Conservation (phyloP, 2,329 filamentous ascomycete species). For the Lasiodiplodia citricola region DNA sequence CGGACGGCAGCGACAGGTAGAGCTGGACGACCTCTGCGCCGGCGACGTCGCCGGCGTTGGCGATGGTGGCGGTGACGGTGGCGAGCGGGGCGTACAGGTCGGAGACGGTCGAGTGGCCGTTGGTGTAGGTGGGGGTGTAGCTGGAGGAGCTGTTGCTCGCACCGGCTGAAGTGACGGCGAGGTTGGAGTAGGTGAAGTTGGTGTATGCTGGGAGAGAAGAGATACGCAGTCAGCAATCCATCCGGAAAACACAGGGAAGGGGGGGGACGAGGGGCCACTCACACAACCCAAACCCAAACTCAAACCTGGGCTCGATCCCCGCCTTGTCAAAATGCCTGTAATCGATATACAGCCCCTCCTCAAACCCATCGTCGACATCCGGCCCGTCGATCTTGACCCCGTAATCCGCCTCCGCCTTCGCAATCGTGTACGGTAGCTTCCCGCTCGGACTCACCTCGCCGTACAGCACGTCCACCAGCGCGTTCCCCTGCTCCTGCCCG, state of each 20-base stretch:
- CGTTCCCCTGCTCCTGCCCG: slow-evolving; percentile 54
- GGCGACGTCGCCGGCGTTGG: slow-evolving; percentile 41
- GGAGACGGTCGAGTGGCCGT: background rate
- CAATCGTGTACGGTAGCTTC: slow-evolving; percentile 61
- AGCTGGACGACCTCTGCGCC: slow-evolving; percentile 48
- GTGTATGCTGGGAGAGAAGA: slow-evolving; percentile 41
- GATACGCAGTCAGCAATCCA: background rate
- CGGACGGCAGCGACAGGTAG: slow-evolving; percentile 42
- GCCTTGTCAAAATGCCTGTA: slow-evolving; percentile 51
- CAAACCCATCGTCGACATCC: slow-evolving; percentile 39
- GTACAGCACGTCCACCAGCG: slow-evolving; percentile 65
- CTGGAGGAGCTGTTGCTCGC: slow-evolving; percentile 10
- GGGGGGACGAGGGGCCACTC: slow-evolving; percentile 24
- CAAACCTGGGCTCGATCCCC: slow-evolving; percentile 48
- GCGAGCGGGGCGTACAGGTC: slow-evolving; percentile 44
- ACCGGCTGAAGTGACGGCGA: slow-evolving; percentile 35
- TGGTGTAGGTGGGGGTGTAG: background rate
- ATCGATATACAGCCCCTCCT: slow-evolving; percentile 52
- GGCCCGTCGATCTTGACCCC: slow-evolving; percentile 33
- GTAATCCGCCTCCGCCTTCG: slow-evolving; percentile 42
- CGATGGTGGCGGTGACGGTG: slow-evolving; percentile 42
- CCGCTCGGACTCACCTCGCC: slow-evolving; percentile 70
- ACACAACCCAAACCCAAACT: slow-evolving; percentile 53
- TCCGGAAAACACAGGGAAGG: background rate
- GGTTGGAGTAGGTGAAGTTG: slow-evolving; percentile 47